Conservation (phyloP, 805 yeast species). For the Starmera pachycereana region DNA sequence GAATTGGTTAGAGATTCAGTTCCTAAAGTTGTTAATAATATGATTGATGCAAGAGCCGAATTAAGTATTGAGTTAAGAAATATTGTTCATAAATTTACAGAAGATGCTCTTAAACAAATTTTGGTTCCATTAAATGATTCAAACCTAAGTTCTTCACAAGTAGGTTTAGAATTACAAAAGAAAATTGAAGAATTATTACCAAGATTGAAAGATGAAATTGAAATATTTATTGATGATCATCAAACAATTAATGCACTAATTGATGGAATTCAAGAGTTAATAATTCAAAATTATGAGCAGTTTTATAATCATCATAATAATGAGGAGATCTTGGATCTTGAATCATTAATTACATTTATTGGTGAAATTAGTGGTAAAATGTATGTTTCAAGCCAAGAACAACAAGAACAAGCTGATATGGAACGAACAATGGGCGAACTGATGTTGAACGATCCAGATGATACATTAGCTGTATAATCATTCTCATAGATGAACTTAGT, state of each 20-base stretch:
- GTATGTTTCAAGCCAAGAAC: constrained; percentile 14
- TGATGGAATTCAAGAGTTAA: constrained; percentile 56
- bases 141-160: constrained; percentile 20
- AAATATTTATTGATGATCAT: constrained; percentile 43
- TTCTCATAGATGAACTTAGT: neutral
- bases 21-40: constrained; percentile 71
- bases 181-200: constrained; percentile 47
- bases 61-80: constrained; percentile 63
- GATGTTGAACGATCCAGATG: neutral
- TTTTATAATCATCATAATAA: constrained; percentile 31
- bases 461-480: too few relatives aligned
- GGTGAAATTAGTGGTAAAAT: constrained; percentile 24
- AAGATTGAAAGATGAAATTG: constrained; percentile 39
- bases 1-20: constrained; percentile 55
- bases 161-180: constrained; percentile 32
- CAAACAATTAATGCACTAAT: constrained; percentile 41
- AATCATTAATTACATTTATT: constrained; percentile 43
- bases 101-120: constrained; percentile 39
- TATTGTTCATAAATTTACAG: constrained; percentile 59
- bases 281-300: constrained; percentile 45
- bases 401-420: constrained; percentile 5
- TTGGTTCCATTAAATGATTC: constrained; percentile 28
- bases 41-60: constrained; percentile 71
- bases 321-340: constrained; percentile 49
- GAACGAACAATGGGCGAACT: neutral